phyloP scores from a whole-genome alignment of 768 basidiomycete genomes.

The Lenzites betulinus region DNA sequence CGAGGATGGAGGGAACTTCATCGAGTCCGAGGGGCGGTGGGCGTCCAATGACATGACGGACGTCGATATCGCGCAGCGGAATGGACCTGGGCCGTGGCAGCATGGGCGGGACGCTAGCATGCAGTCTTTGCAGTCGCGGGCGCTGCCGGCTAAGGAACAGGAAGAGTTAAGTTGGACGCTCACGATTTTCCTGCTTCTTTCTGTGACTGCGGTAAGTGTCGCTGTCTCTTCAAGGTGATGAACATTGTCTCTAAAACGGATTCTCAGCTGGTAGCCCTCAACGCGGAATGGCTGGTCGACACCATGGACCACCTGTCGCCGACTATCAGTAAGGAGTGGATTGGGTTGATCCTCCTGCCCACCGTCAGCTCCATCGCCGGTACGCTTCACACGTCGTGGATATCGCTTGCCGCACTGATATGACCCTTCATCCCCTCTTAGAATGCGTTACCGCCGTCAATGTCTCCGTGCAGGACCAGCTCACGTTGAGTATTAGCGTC shows the following conservation, averaged over 20 bases:
- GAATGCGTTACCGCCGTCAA: conserved; percentile 91
- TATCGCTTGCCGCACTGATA: background rate
- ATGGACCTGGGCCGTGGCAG: background rate
- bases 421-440: conserved; percentile 27
- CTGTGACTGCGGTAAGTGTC: conserved; percentile 62
- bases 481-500: conserved; percentile 82
- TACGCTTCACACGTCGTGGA: conserved; percentile 29
- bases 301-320: conserved; percentile 79
- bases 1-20: conserved; percentile 7
- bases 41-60: conserved; percentile 38
- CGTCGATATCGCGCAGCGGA: background rate
- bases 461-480: conserved; percentile 83
- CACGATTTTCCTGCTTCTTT: conserved; percentile 53
- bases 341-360: conserved; percentile 86
- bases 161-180: conserved; percentile 59
- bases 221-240: background rate
- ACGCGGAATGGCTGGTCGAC: conserved; percentile 75
- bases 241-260: no score
- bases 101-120: background rate
- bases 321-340: conserved; percentile 81
- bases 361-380: conserved; percentile 81
- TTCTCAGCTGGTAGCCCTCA: conserved; percentile 62
- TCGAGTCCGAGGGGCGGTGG: conserved; percentile 13
- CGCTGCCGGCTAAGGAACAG: conserved; percentile 9
- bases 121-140: background rate